Percentiles rank a stretch among this genome's conserved stretches.
phyloP scores from a whole-genome alignment of 148 eudicot species.

The Camellia lanceoleosa region DNA sequence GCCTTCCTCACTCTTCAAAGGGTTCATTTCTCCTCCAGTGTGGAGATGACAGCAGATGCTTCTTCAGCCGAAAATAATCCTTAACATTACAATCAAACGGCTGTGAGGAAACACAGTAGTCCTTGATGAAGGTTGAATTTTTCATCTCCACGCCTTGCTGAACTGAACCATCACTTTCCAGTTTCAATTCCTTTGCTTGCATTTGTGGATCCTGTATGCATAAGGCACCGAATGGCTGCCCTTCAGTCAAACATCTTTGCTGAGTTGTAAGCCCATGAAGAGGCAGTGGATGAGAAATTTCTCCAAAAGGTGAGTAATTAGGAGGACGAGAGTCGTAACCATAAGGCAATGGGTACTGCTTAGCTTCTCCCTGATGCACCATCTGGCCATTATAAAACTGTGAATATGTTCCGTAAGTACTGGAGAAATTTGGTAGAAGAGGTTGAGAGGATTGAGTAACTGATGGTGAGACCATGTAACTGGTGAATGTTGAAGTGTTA shows the following conservation, averaged over 20 bases:
- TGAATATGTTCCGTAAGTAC: slow-evolving; percentile 31
- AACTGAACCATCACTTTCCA: slow-evolving; percentile 24
- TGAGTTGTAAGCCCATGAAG: slow-evolving; percentile 29
- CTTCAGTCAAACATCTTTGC: slow-evolving; percentile 41
- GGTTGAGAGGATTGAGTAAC: slow-evolving; percentile 46
- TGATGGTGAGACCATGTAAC: slow-evolving; percentile 30
- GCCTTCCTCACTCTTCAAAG: slow-evolving; percentile 54
- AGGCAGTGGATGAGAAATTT: slow-evolving; percentile 30
- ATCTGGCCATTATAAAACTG: slow-evolving; percentile 41
- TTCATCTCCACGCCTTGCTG: slow-evolving; percentile 26
- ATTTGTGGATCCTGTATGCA: slow-evolving; percentile 20
- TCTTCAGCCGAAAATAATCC: slow-evolving; percentile 44
- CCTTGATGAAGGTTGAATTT: slow-evolving; percentile 26
- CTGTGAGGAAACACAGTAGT: slow-evolving; percentile 28
- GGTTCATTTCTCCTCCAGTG: slow-evolving; percentile 40
- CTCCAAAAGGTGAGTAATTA: slow-evolving; percentile 34
- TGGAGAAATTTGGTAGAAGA: slow-evolving; percentile 34
- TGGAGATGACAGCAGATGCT: slow-evolving; percentile 31
- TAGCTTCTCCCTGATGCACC: slow-evolving; percentile 38
- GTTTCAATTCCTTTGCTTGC: slow-evolving; percentile 28
- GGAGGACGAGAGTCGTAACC: slow-evolving; percentile 35
- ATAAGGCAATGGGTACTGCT: slow-evolving; percentile 36
- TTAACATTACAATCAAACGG: slow-evolving; percentile 29
- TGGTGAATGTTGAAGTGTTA: slow-evolving; percentile 37
- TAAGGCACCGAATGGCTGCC: slow-evolving; percentile 23